These are phyloP conservation scores for Fraxinus greggii DNA, from an alignment of 305 asterid species.

Conservation along the genomic window DNA sequence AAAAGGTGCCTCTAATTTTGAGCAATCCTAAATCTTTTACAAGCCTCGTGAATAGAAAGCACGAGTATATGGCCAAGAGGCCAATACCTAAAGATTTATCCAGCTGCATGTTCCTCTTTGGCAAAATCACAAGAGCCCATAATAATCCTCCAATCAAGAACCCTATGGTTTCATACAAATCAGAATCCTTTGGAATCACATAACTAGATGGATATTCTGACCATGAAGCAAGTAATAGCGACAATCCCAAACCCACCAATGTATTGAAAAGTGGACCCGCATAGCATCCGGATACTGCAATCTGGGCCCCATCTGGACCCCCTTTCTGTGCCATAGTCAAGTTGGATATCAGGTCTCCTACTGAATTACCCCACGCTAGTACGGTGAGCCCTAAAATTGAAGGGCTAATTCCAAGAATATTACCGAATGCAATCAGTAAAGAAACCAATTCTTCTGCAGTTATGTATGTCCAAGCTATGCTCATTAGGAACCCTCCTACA, in stretches of 20 bases:
- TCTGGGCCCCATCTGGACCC: constrained; percentile 66
- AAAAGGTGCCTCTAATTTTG: constrained; percentile 20
- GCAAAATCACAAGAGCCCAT: constrained; percentile 76
- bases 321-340: constrained; percentile 60
- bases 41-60: constrained; percentile 59
- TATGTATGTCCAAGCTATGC: constrained; percentile 70
- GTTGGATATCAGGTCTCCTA: constrained; percentile 70
- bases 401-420: constrained; percentile 56
- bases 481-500: constrained; percentile 65
- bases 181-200: constrained; percentile 41
- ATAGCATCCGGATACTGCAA: constrained; percentile 77
- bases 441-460: constrained; percentile 66
- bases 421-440: constrained; percentile 50
- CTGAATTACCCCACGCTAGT: constrained; percentile 85
- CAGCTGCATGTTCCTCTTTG: constrained; percentile 57
- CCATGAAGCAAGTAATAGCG: constrained; percentile 59
- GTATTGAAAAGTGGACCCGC: constrained; percentile 82
- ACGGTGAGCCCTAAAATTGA: constrained; percentile 73
- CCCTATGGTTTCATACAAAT: constrained; percentile 61
- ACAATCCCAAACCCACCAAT: constrained; percentile 65
- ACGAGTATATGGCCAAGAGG: constrained; percentile 58
- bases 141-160: constrained; percentile 69
- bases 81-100: constrained; percentile 62
- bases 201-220: constrained; percentile 48
- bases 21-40: constrained; percentile 41